phyloP scores from a whole-genome alignment of 192 early-diverging fungal genomes.

The Linnemannia schmuckeri region DNA sequence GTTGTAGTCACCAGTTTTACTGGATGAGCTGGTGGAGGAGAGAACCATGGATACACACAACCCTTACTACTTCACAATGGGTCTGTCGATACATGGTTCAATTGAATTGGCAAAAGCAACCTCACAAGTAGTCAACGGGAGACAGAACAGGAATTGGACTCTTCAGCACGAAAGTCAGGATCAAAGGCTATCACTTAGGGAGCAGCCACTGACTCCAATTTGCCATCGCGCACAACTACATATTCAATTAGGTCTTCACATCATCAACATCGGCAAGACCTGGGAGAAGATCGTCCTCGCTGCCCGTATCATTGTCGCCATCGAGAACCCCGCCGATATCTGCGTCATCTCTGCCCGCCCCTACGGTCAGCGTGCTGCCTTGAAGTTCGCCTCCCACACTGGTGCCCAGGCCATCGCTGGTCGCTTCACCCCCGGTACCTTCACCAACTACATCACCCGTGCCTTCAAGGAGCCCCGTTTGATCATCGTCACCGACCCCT shows the following conservation, averaged over 20 bases:
- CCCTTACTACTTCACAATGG: neutral
- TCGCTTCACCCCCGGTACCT: conserved; percentile 99
- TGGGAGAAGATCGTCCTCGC: conserved; percentile 99
- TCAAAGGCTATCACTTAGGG: neutral
- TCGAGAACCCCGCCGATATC: conserved; percentile 98
- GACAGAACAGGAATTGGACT: neutral
- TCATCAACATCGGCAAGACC: conserved; percentile 99
- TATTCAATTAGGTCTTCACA: conserved; percentile 79
- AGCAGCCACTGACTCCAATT: neutral
- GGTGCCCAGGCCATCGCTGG: conserved; percentile 98
- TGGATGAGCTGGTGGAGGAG: neutral
- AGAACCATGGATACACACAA: neutral
- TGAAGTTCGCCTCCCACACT: conserved; percentile 98
- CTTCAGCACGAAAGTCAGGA: neutral
- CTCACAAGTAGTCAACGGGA: neutral
- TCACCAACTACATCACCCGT: conserved; percentile 99
- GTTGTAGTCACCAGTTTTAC: neutral
- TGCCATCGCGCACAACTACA: conserved; percentile 57
- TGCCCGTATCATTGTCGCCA: conserved; percentile 97
- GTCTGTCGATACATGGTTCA: neutral
- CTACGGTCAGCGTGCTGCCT: conserved; percentile 98
- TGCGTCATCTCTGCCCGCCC: conserved; percentile 96
- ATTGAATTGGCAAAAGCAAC: neutral
- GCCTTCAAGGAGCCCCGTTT: conserved; percentile 99
- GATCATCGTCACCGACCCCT: conserved; percentile 97